Conservation (phyloP, 768 basidiomycete genomes). For the Auricularia sp. region DNA sequence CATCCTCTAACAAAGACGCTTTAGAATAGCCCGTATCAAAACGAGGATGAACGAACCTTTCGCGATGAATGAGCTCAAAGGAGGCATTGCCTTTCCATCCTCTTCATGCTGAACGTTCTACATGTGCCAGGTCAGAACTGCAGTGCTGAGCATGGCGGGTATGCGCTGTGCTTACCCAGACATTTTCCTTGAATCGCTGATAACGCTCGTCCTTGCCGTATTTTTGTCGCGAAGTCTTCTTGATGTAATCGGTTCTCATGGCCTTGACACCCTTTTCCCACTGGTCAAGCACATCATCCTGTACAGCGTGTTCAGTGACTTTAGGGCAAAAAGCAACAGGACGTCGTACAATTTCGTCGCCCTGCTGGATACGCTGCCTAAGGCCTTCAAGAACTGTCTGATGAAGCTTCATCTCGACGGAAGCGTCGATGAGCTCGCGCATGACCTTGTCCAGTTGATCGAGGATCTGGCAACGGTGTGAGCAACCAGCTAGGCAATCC, state of each 20-base stretch:
- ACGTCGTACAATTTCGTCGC: slow-evolving; percentile 49
- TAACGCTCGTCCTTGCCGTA: slow-evolving; percentile 59
- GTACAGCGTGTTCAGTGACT: slow-evolving; percentile 5
- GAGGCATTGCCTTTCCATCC: slow-evolving; percentile 49
- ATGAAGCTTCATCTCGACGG: slow-evolving; percentile 50
- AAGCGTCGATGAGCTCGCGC: slow-evolving; percentile 58
- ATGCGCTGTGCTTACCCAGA: slow-evolving; percentile 45
- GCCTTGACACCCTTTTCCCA: slow-evolving; percentile 42
- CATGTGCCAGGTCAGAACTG: background rate
- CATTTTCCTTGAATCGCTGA: slow-evolving; percentile 46
- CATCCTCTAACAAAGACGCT: slow-evolving; percentile 48
- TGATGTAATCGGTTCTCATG: slow-evolving; percentile 37
- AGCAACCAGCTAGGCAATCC: background rate
- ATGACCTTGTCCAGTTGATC: slow-evolving; percentile 55
- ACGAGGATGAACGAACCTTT: slow-evolving; percentile 38
- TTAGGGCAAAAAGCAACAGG: background rate
- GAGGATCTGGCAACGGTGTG: slow-evolving; percentile 16
- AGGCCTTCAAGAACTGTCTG: slow-evolving; percentile 44
- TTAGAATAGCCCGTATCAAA: background rate
- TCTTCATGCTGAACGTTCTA: slow-evolving; percentile 44
- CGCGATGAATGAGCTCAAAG: slow-evolving; percentile 61
- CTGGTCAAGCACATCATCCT: slow-evolving; percentile 42
- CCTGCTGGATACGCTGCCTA: slow-evolving; percentile 44
- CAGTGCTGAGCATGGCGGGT: background rate
- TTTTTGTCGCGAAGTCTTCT: slow-evolving; percentile 67